Conservation (phyloP, 1,284 basidiomycete species). For the Moesziomyces globuligerus region DNA sequence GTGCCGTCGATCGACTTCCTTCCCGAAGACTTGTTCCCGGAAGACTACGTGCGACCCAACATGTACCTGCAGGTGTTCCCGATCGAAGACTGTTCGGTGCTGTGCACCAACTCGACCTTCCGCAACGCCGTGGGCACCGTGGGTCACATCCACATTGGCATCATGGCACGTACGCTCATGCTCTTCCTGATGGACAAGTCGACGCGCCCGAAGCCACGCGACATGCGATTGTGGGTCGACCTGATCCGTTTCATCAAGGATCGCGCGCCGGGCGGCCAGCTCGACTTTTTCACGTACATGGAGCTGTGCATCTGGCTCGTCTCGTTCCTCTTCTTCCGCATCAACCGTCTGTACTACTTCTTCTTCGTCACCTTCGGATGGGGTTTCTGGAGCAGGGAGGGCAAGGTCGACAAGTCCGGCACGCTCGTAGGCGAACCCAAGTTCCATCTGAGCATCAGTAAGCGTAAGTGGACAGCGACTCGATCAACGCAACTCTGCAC, state of each 20-base stretch:
- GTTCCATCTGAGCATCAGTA: constrained; percentile 54
- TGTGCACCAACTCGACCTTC: constrained; percentile 74
- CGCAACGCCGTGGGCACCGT: constrained; percentile 68
- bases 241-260: constrained; percentile 74
- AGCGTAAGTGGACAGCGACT: constrained; percentile 13
- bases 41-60: constrained; percentile 72
- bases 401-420: constrained; percentile 39
- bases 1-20: constrained; percentile 73
- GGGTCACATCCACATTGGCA: constrained; percentile 58
- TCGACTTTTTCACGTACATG: constrained; percentile 76
- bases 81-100: constrained; percentile 72
- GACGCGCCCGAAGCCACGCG: constrained; percentile 72
- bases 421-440: constrained; percentile 38
- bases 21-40: constrained; percentile 74
- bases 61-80: constrained; percentile 76
- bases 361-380: constrained; percentile 63
- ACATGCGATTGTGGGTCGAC: constrained; percentile 77
- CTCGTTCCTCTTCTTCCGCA: constrained; percentile 56
- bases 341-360: constrained; percentile 50
- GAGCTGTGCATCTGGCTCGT: constrained; percentile 69
- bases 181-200: constrained; percentile 73
- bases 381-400: constrained; percentile 58
- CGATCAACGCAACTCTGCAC: not conserved
- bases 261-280: constrained; percentile 72
- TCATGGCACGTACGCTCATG: constrained; percentile 74